Evolutionary conservation across 768 basidiomycete genomes (phyloP), one percentile per base, ranked within the genome.

Genomic region (Paxillus rubicundulus): DNA sequence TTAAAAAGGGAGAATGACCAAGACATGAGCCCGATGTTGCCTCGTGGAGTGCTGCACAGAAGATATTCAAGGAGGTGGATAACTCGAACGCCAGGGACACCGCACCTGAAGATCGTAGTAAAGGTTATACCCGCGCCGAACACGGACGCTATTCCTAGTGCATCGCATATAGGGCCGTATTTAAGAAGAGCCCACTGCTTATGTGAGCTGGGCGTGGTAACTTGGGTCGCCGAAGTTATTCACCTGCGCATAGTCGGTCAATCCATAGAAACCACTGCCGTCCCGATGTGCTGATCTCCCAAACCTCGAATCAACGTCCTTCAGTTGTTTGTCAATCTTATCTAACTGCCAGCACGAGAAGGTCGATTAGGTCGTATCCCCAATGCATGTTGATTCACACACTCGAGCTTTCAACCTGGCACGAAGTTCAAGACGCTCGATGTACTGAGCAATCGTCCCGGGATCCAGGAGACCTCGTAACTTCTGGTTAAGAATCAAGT

Each of bases 1-100:
- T 49, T 55, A 49, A 66, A 66, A 39, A 66, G 58, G 21, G 63
- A 60, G 57, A 66, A 66, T 17, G 51, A 54, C 52, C 58, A 64
- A 45, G 55, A 62, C 64, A 66, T 61, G 20, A 66, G 61, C 18
- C 49, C 58, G 20, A 62, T 50, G 45, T 59, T 42, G 43, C 63
- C 60, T 47, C 64, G 49, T 13, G 57, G 47, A 16, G 61, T 53
- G 38, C 61, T 63, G 41, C 16, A 38, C 6, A n/a, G n/a, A 38
- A n/a, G 37, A 18, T 38, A 38, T n/a, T 38, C 37, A 38, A 17
- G 17, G n/a, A 13, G 4, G 16, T 17, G 12, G 17, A 18, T 38
- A 38, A 17, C 6, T 17, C 37, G n/a, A 38, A 14, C 17, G n/a
- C 37, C 2, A 17, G n/a, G 37, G 37, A 10, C 16, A 33, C 34